phyloP scores from a whole-genome alignment of 2,329 filamentous ascomycete genomes.

The Parascedosporium putredinis region DNA sequence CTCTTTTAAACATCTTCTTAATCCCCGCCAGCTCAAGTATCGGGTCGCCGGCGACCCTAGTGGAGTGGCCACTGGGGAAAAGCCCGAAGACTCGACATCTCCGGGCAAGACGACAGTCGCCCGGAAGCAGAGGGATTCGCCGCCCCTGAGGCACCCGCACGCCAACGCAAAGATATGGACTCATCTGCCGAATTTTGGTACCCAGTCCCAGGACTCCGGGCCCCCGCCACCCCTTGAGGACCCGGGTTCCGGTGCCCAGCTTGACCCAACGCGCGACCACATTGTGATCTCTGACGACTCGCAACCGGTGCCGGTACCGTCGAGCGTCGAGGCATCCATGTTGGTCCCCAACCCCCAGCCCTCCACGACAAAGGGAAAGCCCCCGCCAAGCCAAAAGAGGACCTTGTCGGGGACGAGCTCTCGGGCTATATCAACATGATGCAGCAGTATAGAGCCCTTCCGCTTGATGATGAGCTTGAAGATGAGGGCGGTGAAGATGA shows the following conservation, averaged over 20 bases:
- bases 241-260: not conserved
- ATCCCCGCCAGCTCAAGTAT: constrained; percentile 50
- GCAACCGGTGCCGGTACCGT: not conserved
- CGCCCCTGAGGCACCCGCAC: constrained; percentile 20
- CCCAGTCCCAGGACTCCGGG: constrained; percentile 18
- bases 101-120: not conserved
- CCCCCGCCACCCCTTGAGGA: not conserved
- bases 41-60: constrained; percentile 38
- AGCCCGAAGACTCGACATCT: no score
- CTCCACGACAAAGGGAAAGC: not conserved
- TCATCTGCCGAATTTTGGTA: constrained; percentile 25
- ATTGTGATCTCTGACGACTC: not conserved
- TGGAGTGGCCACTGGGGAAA: constrained; percentile 5
- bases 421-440: constrained; percentile 54
- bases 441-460: constrained; percentile 48
- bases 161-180: constrained; percentile 21
- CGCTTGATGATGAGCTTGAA: constrained; percentile 40
- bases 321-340: not conserved
- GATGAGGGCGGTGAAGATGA: constrained; percentile 22
- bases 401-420: constrained; percentile 40
- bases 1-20: constrained; percentile 43
- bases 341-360: not conserved
- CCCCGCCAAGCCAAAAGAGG: not conserved
- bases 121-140: constrained; percentile 8
- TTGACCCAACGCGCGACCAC: not conserved